These are phyloP conservation scores for Barnettozyma vustinii DNA, from an alignment of 805 yeast genomes.

Conservation along the genomic window DNA sequence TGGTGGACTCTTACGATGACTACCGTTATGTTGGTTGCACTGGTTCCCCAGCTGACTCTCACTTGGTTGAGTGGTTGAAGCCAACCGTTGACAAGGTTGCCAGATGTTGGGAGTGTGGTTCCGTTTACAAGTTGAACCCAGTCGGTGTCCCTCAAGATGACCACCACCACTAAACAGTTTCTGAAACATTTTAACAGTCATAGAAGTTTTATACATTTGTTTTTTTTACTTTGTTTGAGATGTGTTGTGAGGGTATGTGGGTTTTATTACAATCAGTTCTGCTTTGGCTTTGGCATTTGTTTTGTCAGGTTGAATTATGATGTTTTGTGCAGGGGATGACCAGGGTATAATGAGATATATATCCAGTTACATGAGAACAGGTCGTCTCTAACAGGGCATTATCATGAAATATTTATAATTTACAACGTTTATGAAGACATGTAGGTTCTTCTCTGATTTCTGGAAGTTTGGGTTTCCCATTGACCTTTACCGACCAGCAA, in stretches of 20 bases:
- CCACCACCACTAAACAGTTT: constrained; percentile 24
- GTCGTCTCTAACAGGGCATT: neutral
- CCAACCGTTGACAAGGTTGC: constrained; percentile 77
- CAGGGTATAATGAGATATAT: neutral
- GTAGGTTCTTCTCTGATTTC: neutral
- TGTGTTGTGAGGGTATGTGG: neutral
- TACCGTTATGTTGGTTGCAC: constrained; percentile 96
- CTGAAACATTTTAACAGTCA: neutral
- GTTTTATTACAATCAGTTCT: neutral
- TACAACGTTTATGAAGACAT: neutral
- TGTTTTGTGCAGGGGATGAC: neutral
- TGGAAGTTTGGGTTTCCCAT: neutral
- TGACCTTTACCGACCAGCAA: no score
- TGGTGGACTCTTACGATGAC: constrained; percentile 86
- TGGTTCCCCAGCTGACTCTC: constrained; percentile 92
- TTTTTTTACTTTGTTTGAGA: constrained; percentile 4
- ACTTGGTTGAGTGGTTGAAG: constrained; percentile 86
- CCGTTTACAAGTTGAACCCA: constrained; percentile 83
- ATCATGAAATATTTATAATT: constrained; percentile 6
- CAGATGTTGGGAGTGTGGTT: constrained; percentile 99
- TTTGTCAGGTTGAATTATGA: neutral
- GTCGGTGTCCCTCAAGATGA: constrained; percentile 74
- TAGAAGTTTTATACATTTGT: constrained; percentile 1
- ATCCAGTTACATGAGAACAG: neutral
- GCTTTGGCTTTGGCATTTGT: neutral